A percentile compares a stretch with the other conserved stretches of the same genome.
Conservation (phyloP, 495 filamentous ascomycete species). For the Articulospora tetracladia region DNA sequence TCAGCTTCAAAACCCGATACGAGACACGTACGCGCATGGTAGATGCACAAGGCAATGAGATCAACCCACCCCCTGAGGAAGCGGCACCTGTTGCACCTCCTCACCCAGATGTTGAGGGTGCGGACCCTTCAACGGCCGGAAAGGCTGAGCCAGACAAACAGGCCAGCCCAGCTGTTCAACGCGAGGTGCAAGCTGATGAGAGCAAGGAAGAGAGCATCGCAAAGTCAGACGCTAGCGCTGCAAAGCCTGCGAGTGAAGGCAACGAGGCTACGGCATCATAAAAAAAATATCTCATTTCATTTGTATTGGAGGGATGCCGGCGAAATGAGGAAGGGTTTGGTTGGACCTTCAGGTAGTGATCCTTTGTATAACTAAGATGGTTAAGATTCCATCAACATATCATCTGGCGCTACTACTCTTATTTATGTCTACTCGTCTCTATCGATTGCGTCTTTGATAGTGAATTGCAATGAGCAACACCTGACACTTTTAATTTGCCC, state of each 20-base stretch:
- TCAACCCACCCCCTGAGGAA: slow-evolving; percentile 38
- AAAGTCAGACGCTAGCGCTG: slow-evolving; percentile 41
- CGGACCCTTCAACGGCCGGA: slow-evolving; percentile 57
- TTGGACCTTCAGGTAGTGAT: background rate
- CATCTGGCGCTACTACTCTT: background rate
- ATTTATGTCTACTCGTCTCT: background rate
- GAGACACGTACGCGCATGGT: slow-evolving; percentile 86
- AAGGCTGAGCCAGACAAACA: slow-evolving; percentile 22
- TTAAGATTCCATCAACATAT: background rate
- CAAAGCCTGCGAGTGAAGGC: slow-evolving; percentile 75
- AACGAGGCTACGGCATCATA: slow-evolving; percentile 61
- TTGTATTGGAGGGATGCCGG: slow-evolving; percentile 6
- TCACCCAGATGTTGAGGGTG: slow-evolving; percentile 79
- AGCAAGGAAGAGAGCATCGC: slow-evolving; percentile 63
- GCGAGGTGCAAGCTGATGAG: slow-evolving; percentile 46
- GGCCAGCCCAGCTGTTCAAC: slow-evolving; percentile 28
- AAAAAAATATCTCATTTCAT: slow-evolving; percentile 37
- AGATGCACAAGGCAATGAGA: slow-evolving; percentile 70
- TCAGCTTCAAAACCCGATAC: slow-evolving; percentile 90
- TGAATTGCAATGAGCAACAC: too few relatives aligned
- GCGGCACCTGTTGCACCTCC: slow-evolving; percentile 59
- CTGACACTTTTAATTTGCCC: too few relatives aligned
- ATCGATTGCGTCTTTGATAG: too few relatives aligned
- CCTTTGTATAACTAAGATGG: background rate
- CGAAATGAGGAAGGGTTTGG: slow-evolving; percentile 3